These are phyloP conservation scores for Madurella fahalii DNA, from an alignment of 2,329 filamentous ascomycete species.

Conservation along the genomic window DNA sequence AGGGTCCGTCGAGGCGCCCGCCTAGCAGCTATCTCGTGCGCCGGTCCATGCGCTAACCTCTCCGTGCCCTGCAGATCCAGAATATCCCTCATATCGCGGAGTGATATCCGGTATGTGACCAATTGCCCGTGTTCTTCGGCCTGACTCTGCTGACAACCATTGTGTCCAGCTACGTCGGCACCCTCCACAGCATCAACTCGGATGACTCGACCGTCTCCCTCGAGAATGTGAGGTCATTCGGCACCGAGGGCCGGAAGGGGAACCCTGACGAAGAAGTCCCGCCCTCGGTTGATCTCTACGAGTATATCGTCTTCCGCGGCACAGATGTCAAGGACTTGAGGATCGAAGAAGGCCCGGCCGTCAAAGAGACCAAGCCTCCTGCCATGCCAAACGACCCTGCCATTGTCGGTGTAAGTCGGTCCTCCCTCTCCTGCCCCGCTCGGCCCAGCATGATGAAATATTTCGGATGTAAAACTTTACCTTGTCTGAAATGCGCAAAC, in stretches of 20 bases:
- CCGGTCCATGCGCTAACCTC: constrained; percentile 2
- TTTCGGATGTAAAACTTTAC: constrained; percentile 86
- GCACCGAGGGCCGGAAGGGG: constrained; percentile 83
- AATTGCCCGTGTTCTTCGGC: constrained; percentile 2
- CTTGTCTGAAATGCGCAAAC: constrained; percentile 88
- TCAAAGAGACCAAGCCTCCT: constrained; percentile 70
- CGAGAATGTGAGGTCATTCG: constrained; percentile 91
- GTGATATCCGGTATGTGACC: constrained; percentile 79
- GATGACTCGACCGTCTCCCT: constrained; percentile 95
- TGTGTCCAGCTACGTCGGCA: constrained; percentile 78
- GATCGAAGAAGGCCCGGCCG: constrained; percentile 76
- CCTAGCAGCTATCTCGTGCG: not conserved
- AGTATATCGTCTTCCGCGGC: constrained; percentile 97
- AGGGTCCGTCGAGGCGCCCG: constrained; percentile 42
- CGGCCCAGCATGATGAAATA: constrained; percentile 72
- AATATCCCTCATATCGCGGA: constrained; percentile 96
- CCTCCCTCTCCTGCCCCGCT: constrained; percentile 30
- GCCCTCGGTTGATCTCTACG: constrained; percentile 84
- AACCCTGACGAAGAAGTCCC: constrained; percentile 77
- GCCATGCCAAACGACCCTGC: constrained; percentile 90
- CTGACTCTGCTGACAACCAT: constrained; percentile 27
- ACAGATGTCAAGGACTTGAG: constrained; percentile 98
- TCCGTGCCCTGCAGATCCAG: constrained; percentile 55
- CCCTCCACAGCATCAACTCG: constrained; percentile 95
- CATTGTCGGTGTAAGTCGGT: constrained; percentile 87